Percentiles rank a stretch among this genome's conserved stretches.
These are phyloP conservation scores for Mycena olivaceomarginata DNA, from an alignment of 768 basidiomycete species.

Conservation along the genomic window DNA sequence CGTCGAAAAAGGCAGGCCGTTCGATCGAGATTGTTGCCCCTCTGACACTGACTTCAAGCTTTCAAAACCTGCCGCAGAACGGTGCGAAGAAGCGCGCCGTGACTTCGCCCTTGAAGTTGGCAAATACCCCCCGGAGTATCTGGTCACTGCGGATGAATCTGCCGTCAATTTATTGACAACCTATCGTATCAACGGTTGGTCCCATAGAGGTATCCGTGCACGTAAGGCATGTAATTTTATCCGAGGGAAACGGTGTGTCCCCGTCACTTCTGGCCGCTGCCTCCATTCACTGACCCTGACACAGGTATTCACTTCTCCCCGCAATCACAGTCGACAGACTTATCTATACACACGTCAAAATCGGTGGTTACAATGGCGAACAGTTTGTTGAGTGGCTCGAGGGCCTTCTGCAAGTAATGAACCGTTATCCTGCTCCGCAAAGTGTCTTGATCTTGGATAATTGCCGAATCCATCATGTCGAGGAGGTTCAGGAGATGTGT, in stretches of 20 bases:
- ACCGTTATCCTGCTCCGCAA: conserved; percentile 46
- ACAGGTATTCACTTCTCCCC: conserved; percentile 48
- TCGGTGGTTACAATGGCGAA: no score
- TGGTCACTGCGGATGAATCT: no score
- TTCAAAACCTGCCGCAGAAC: no score
- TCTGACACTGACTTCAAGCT: no score
- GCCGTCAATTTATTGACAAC: no score
- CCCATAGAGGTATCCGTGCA: conserved; percentile 32
- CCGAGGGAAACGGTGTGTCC: conserved; percentile 40
- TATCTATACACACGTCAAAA: no score
- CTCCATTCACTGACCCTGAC: neutral
- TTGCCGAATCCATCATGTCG: conserved; percentile 54
- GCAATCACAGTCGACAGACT: conserved; percentile 43
- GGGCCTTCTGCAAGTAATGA: conserved; percentile 43
- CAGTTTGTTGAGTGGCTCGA: no score
- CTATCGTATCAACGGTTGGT: conserved; percentile 28
- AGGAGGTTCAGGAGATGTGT: conserved; percentile 44
- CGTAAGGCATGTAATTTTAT: conserved; percentile 41
- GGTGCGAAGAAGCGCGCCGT: no score
- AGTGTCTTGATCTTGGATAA: conserved; percentile 56
- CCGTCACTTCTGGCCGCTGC: neutral
- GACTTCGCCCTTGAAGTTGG: no score
- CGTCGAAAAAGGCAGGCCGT: no score
- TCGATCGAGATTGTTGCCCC: no score
- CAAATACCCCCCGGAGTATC: no score